phyloP scores from a whole-genome alignment of 1,284 basidiomycete species.

The Ustilago crameri region DNA sequence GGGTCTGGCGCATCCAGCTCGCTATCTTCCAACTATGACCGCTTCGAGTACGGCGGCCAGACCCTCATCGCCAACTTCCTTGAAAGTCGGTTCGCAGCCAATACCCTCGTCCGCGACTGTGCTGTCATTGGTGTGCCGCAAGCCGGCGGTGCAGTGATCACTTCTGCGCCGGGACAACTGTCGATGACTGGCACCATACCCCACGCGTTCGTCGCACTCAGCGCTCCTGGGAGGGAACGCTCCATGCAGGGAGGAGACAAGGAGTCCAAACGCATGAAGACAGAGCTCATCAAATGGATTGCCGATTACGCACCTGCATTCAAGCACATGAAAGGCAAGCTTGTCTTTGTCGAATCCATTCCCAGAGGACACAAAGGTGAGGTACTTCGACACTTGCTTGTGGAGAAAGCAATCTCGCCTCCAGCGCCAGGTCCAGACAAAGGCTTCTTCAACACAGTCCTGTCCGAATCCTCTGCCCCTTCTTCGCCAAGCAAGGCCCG shows the following conservation, averaged over 20 bases:
- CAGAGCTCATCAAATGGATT: conserved; percentile 38
- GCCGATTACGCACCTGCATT: conserved; percentile 30
- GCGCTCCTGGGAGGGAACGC: conserved; percentile 25
- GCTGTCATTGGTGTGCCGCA: conserved; percentile 36
- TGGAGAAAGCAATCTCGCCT: conserved; percentile 33
- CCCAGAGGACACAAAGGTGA: conserved; percentile 14
- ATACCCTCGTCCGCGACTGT: conserved; percentile 43
- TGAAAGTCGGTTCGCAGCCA: conserved; percentile 19
- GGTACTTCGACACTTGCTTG: conserved; percentile 17
- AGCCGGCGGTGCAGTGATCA: conserved; percentile 14
- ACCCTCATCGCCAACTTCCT: conserved; percentile 18
- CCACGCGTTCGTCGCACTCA: conserved; percentile 36
- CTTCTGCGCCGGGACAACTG: conserved; percentile 1
- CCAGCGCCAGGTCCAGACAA: conserved; percentile 25
- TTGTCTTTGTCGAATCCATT: conserved; percentile 42
- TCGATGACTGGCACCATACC: conserved; percentile 9
- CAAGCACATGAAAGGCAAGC: conserved; percentile 42
- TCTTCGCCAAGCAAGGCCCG: conserved; percentile 13
- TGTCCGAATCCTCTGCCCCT: conserved; percentile 21
- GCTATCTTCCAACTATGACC: conserved; percentile 9
- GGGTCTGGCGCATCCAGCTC: conserved; percentile 4
- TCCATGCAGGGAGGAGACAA: conserved; percentile 43
- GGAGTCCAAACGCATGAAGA: conserved; percentile 41
- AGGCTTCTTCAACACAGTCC: conserved; percentile 51
- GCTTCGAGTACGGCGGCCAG: conserved; percentile 24